Evolutionary conservation across 495 filamentous ascomycete species (phyloP).

Genomic region (Aspergillus campestris): DNA sequence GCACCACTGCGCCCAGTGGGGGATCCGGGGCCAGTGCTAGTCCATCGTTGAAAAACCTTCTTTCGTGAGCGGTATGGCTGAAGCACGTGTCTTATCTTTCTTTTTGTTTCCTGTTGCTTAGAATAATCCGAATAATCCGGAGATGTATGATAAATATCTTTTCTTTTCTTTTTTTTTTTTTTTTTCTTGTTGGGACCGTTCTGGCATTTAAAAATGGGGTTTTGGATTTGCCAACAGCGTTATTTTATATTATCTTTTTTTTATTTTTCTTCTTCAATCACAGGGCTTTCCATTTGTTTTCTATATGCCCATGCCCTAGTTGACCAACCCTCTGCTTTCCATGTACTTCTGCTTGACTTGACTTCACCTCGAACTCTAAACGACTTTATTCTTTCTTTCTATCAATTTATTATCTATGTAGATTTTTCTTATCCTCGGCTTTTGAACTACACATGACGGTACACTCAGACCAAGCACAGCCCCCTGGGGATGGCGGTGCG

Average conservation of each 20-base stretch:
- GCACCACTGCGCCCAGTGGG: conserved; percentile 27
- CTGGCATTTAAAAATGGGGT: conserved; percentile 16
- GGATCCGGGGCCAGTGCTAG: conserved; percentile 57
- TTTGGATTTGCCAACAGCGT: conserved; percentile 14
- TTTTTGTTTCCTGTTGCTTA: conserved; percentile 2
- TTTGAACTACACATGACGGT: too few relatives aligned
- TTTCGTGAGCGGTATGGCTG: conserved; percentile 41
- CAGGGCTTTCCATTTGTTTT: neutral
- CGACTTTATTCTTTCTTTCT: too few relatives aligned
- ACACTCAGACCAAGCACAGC: too few relatives aligned
- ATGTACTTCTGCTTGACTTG: too few relatives aligned
- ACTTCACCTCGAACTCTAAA: too few relatives aligned
- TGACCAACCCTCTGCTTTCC: neutral
- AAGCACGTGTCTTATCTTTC: conserved; percentile 13
- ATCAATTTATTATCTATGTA: too few relatives aligned
- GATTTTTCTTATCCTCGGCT: too few relatives aligned
- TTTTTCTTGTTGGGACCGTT: conserved; percentile 14
- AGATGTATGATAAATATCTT: conserved; percentile 15
- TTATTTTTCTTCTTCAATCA: neutral
- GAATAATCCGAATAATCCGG: conserved; percentile 1
- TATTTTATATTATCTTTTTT: conserved; percentile 7
- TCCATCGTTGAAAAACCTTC: conserved; percentile 65
- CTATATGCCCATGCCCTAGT: neutral
- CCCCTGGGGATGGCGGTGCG: too few relatives aligned
- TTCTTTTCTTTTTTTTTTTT: conserved; percentile 15